Evolutionary conservation across 441 rosid species (phyloP).

Genomic region (Erodium chrysanthum): DNA sequence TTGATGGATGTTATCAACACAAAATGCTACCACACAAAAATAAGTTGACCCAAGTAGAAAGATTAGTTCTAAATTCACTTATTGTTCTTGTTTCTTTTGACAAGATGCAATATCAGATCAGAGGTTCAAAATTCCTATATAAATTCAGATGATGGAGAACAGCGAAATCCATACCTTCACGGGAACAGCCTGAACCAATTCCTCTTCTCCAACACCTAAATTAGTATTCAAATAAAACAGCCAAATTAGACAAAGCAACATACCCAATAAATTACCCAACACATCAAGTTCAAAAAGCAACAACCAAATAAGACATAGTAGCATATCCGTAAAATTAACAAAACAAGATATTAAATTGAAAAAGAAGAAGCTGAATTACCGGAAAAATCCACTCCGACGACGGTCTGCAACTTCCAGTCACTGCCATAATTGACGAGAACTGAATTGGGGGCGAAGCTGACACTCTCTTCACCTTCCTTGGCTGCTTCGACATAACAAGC

Average conservation of each 20-base stretch:
- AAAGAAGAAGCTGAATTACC: constrained; percentile 23
- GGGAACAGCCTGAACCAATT: constrained; percentile 11
- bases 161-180: constrained; percentile 18
- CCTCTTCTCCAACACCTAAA: constrained; percentile 24
- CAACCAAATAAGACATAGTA: not conserved
- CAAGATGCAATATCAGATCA: too few species aligned
- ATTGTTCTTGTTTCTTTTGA: not conserved
- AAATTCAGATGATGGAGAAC: not conserved
- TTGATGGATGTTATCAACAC: too few species aligned
- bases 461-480: constrained; percentile 61
- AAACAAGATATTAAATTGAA: not conserved
- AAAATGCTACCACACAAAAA: too few species aligned
- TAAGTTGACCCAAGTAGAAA: too few species aligned
- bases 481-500: constrained; percentile 51
- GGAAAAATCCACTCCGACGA: constrained; percentile 30
- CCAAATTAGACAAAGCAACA: too few species aligned
- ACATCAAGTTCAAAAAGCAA: not conserved
- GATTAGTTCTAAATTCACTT: not conserved
- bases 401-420: constrained; percentile 62
- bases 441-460: constrained; percentile 66
- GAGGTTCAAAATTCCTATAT: not conserved
- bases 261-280: not conserved
- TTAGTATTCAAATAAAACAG: not conserved
- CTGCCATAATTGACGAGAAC: constrained; percentile 51
- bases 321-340: not conserved